Evolutionary conservation across 192 early-diverging fungal genomes (phyloP).

Genomic region (Diversispora eburnea): DNA sequence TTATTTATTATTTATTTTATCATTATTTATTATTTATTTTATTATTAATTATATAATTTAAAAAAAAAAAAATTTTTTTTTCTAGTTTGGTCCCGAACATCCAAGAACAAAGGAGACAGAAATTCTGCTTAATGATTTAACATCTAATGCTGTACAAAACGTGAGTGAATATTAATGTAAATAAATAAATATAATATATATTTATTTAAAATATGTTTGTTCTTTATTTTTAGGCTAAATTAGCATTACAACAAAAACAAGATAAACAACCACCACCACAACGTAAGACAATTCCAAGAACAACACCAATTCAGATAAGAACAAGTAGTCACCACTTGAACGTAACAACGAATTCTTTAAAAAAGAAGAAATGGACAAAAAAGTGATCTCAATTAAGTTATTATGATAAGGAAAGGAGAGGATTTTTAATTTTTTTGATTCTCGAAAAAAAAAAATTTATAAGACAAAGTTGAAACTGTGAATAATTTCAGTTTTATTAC

Average conservation of each 20-base stretch:
- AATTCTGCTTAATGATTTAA: constrained; percentile 64
- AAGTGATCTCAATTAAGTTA: no score
- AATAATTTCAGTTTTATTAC: no score
- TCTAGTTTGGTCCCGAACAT: constrained; percentile 66
- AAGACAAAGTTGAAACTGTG: no score
- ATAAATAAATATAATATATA: neutral
- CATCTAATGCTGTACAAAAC: constrained; percentile 51
- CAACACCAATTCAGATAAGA: constrained; percentile 7
- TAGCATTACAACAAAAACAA: constrained; percentile 15
- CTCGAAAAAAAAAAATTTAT: no score
- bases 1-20: no score
- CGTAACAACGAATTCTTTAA: no score
- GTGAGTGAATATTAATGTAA: constrained; percentile 33
- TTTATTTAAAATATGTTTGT: neutral
- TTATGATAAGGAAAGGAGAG: no score
- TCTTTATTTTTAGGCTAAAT: constrained; percentile 2
- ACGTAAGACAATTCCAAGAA: constrained; percentile 4
- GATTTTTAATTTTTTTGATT: no score
- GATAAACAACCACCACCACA: neutral
- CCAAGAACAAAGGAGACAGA: constrained; percentile 67
- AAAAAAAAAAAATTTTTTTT: neutral
- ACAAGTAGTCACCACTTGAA: neutral
- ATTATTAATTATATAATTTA: neutral
- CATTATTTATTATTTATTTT: no score
- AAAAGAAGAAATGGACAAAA: no score